Evolutionary conservation across 345 rosid genomes (phyloP), one percentile per base, ranked within the genome.

Genomic region (Linum usitatissimum): DNA sequence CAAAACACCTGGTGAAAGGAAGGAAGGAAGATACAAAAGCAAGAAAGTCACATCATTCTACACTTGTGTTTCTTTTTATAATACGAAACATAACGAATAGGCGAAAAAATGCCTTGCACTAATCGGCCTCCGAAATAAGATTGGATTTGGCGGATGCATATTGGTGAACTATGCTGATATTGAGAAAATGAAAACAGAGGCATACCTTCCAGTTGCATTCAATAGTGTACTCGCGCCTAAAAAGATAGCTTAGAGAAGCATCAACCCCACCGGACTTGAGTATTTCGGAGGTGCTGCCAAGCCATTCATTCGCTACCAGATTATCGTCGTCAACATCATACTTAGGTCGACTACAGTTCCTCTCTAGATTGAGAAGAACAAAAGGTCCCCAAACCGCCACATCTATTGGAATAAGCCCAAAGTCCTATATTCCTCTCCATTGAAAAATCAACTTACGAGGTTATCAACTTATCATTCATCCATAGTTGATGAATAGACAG

Each of bases 161-260:
- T n/a, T n/a, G n/a, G n/a, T 23, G 28, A 23, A 54, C 9, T 3
- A 54, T 54, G 57, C 57, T 28, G 12, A 18, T 19, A 14, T 18
- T 21, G 9, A 18, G 48, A 15, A 15, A 53, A 60, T 13, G 36
- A 6, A 48, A 13, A 53, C 4, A 34, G 21, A 10, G 13, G 28
- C 68, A 61, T 73, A 88, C 98, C 95, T 89, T 89, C 98, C 98
- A 87, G 62, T 89, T 92, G 70, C 96, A 89, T 45, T 87, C 81
- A 59, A 92, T 75, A 31, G 63, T 73, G 75, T 92, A 92, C 60
- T 81, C 88, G 1, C 84, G 89, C 64, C 98, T 81, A 71, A 96
- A 87, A 56, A 83, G 64, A 68, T 72, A 85, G 68, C 74, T 70
- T 60, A 89, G 81, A 4, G 82, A 71, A 17, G 82, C 69, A 74